phyloP scores from a whole-genome alignment of 2,329 filamentous ascomycete genomes.

The Fusarium clavum region DNA sequence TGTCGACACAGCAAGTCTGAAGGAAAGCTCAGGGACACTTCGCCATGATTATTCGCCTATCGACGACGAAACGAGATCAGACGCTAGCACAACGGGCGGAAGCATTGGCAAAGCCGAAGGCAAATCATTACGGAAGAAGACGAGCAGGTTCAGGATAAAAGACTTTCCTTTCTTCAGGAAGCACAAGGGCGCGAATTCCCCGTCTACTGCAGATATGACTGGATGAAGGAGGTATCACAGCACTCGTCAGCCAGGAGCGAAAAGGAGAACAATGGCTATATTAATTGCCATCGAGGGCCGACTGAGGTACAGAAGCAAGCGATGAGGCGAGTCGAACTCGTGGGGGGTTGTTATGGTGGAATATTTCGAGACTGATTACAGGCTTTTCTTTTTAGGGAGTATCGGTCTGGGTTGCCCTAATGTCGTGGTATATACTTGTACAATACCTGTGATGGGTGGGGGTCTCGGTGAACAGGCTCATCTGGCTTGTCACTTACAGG shows the following conservation, averaged over 20 bases:
- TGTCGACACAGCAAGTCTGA: conserved; percentile 53
- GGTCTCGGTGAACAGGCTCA: conserved; percentile 1
- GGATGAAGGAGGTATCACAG: conserved; percentile 45
- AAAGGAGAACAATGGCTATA: conserved; percentile 6
- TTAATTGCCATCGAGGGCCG: background rate
- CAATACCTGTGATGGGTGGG: conserved; percentile 33
- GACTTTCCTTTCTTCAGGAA: conserved; percentile 67
- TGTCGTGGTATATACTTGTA: conserved; percentile 46
- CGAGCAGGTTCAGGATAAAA: conserved; percentile 73
- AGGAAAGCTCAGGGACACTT: conserved; percentile 46
- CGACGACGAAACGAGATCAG: conserved; percentile 51
- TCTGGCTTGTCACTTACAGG: background rate
- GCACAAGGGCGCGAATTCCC: conserved; percentile 58
- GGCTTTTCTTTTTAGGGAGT: conserved; percentile 24
- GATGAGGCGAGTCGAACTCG: background rate
- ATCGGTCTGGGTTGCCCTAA: conserved; percentile 21
- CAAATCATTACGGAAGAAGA: conserved; percentile 68
- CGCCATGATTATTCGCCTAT: conserved; percentile 40
- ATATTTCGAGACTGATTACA: conserved; percentile 17
- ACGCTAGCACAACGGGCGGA: conserved; percentile 51
- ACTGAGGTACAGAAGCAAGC: background rate
- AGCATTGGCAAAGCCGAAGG: conserved; percentile 61
- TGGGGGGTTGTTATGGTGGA: conserved; percentile 9
- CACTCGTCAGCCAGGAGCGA: conserved; percentile 27
- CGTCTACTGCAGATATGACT: conserved; percentile 51